phyloP scores from a whole-genome alignment of 129 eudicot species.

The Centella asiatica region DNA sequence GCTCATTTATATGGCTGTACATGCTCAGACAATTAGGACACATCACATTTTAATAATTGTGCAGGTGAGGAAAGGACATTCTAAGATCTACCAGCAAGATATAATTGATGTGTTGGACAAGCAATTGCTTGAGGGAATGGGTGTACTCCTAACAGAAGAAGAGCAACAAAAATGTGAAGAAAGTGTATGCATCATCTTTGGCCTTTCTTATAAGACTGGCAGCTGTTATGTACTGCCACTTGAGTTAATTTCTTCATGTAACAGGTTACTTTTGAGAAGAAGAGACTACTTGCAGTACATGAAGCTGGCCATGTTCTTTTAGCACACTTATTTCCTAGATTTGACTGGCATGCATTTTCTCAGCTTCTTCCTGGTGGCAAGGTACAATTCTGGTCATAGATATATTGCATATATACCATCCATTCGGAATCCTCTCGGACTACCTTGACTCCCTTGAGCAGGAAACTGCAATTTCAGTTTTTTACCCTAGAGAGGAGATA shows the following conservation, averaged over 20 bases:
- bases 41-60: not conserved
- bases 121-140: conserved; percentile 95
- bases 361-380: conserved; percentile 97
- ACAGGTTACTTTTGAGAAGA: conserved; percentile 77
- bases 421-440: conserved; percentile 1
- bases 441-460: conserved; percentile 24
- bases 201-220: not conserved
- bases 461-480: conserved; percentile 96
- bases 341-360: conserved; percentile 97
- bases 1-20: not conserved
- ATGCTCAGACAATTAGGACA: not conserved
- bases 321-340: conserved; percentile 90
- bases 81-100: conserved; percentile 78
- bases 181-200: conserved; percentile 44
- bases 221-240: conserved; percentile 11
- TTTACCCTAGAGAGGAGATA: conserved; percentile 86
- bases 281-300: conserved; percentile 84
- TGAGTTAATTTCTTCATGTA: conserved; percentile 5
- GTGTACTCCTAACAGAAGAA: conserved; percentile 92
- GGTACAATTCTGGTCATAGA: conserved; percentile 27
- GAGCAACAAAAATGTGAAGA: conserved; percentile 86
- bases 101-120: conserved; percentile 88
- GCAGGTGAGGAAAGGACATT: conserved; percentile 90
- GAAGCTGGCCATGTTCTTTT: conserved; percentile 93
- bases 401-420: not conserved